Conservation (phyloP, 2,329 filamentous ascomycete species). For the Fusarium sp. region DNA sequence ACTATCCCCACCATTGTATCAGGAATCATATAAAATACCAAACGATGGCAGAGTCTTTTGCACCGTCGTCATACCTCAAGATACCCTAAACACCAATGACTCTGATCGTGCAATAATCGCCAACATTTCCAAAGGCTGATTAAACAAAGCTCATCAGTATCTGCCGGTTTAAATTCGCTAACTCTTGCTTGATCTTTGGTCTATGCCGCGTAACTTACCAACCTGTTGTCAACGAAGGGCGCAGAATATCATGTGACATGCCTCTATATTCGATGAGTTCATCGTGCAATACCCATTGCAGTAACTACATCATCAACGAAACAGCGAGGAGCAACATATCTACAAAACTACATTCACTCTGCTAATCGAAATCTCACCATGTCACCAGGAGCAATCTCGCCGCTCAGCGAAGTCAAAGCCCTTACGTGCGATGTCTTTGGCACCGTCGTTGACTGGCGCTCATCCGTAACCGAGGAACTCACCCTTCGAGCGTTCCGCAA, state of each 20-base stretch:
- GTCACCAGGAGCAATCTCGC: constrained; percentile 47
- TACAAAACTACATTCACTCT: not conserved
- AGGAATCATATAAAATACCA: not conserved
- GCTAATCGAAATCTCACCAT: constrained; percentile 9
- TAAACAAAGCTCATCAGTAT: not conserved
- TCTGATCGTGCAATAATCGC: not conserved
- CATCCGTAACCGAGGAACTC: constrained; percentile 72
- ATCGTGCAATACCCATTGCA: not conserved
- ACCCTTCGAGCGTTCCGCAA: constrained; percentile 63
- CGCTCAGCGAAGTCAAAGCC: constrained; percentile 62
- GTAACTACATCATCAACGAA: not conserved
- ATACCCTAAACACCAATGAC: constrained; percentile 16
- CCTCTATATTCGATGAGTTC: not conserved
- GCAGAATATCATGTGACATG: constrained; percentile 41
- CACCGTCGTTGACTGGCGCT: constrained; percentile 84
- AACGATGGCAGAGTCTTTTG: not conserved
- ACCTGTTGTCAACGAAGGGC: constrained; percentile 34
- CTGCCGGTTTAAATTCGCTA: not conserved
- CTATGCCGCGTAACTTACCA: not conserved
- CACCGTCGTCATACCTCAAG: not conserved
- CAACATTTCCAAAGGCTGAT: not conserved
- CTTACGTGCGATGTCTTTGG: constrained; percentile 84
- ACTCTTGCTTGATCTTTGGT: not conserved
- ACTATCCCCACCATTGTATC: not conserved
- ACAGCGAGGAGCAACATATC: not conserved